Evolutionary conservation across 2,329 filamentous ascomycete species (phyloP).

Genomic region (Karstenula rhodostoma): DNA sequence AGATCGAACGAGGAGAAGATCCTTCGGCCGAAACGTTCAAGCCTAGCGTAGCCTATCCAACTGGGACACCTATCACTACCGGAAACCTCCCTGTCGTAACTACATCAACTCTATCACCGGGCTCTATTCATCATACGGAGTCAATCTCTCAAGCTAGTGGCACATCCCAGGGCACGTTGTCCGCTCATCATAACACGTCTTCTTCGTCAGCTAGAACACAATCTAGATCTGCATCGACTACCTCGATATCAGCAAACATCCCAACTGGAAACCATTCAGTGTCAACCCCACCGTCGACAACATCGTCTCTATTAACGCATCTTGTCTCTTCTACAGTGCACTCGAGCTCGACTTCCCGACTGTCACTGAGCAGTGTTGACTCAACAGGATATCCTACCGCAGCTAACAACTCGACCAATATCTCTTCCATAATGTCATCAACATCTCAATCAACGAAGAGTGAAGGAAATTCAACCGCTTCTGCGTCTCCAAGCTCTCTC

Average conservation of each 20-base stretch:
- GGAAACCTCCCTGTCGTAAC: not conserved
- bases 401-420: not conserved
- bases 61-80: not conserved
- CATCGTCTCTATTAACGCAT: not conserved
- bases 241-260: not conserved
- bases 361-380: not conserved
- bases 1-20: not conserved
- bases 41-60: not conserved
- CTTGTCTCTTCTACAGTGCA: not conserved
- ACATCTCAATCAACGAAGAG: not conserved
- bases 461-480: not conserved
- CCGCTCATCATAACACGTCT: not conserved
- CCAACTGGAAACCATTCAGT: not conserved
- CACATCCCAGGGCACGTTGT: not conserved
- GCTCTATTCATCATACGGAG: not conserved
- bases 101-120: not conserved
- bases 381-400: not conserved
- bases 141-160: not conserved
- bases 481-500: not conserved
- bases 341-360: not conserved
- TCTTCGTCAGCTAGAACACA: not conserved
- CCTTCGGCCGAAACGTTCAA: not conserved
- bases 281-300: not conserved
- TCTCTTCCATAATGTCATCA: not conserved
- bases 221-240: not conserved